phyloP scores from a whole-genome alignment of 129 eudicot genomes.

The Smallanthus sonchifolius region DNA sequence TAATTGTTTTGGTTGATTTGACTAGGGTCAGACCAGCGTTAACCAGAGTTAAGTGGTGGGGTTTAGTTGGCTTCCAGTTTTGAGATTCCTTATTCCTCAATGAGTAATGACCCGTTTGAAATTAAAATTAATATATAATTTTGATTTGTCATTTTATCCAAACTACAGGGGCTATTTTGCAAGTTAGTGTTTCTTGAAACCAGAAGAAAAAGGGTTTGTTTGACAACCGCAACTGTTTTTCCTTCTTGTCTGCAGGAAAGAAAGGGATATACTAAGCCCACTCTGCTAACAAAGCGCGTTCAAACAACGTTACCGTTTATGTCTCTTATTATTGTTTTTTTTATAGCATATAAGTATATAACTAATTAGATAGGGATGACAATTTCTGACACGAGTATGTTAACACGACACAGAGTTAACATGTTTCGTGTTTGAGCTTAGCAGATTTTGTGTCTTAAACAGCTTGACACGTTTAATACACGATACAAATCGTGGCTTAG shows the following conservation, averaged over 20 bases:
- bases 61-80: background rate
- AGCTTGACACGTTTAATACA: too few species aligned
- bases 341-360: background rate
- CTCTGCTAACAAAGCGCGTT: constrained; percentile 6
- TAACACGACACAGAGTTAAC: too few species aligned
- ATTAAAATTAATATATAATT: background rate
- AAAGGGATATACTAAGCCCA: constrained; percentile 19
- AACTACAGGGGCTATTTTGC: constrained; percentile 1
- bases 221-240: constrained; percentile 32
- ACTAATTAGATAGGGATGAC: too few species aligned
- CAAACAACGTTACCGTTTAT: background rate
- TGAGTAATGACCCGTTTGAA: background rate
- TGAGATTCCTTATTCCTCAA: background rate
- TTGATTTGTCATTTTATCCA: background rate
- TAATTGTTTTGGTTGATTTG: constrained; percentile 23
- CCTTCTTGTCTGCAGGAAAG: constrained; percentile 48
- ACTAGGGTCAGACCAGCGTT: constrained; percentile 14
- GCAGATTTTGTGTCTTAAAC: too few species aligned
- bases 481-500: too few species aligned
- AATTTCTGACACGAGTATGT: too few species aligned
- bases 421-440: too few species aligned
- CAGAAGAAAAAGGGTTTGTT: constrained; percentile 23
- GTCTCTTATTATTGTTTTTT: background rate
- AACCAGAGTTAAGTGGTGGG: constrained; percentile 2
- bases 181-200: constrained; percentile 5